Conservation (phyloP, 1,284 basidiomycete genomes). For the Ceratobasidium sp. region DNA sequence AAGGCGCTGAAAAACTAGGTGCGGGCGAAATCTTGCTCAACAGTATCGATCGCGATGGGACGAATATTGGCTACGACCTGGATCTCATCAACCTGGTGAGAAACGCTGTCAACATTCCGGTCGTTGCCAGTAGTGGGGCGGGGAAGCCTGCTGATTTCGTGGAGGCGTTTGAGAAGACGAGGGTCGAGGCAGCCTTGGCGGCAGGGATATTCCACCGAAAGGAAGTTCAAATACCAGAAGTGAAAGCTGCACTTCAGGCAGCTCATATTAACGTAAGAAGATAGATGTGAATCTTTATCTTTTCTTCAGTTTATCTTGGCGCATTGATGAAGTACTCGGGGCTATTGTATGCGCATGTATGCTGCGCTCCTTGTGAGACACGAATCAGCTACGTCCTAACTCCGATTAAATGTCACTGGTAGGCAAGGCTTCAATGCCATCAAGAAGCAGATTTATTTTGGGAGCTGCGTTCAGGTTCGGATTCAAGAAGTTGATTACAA, state of each 20-base stretch:
- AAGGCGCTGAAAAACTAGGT: conserved; percentile 88
- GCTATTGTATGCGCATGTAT: background rate
- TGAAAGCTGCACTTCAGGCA: conserved; percentile 61
- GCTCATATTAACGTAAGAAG: conserved; percentile 31
- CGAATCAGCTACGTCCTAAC: no score
- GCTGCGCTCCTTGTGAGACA: background rate
- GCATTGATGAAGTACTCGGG: background rate
- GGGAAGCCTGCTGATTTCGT: conserved; percentile 86
- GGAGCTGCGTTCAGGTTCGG: no score
- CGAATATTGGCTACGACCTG: conserved; percentile 90
- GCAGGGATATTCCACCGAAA: conserved; percentile 97
- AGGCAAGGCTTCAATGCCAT: no score
- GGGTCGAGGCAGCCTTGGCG: conserved; percentile 92
- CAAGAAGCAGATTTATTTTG: no score
- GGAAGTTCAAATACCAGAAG: conserved; percentile 79
- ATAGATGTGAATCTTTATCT: background rate
- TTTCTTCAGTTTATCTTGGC: background rate
- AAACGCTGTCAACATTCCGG: conserved; percentile 83
- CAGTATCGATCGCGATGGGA: conserved; percentile 96
- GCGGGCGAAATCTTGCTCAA: conserved; percentile 97
- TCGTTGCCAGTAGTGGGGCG: conserved; percentile 95
- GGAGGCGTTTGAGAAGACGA: conserved; percentile 82
- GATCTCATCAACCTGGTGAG: conserved; percentile 85
- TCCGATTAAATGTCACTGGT: no score
- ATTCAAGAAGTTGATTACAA: no score